phyloP scores from a whole-genome alignment of 2,329 filamentous ascomycete genomes.

The Monosporascus sp. region DNA sequence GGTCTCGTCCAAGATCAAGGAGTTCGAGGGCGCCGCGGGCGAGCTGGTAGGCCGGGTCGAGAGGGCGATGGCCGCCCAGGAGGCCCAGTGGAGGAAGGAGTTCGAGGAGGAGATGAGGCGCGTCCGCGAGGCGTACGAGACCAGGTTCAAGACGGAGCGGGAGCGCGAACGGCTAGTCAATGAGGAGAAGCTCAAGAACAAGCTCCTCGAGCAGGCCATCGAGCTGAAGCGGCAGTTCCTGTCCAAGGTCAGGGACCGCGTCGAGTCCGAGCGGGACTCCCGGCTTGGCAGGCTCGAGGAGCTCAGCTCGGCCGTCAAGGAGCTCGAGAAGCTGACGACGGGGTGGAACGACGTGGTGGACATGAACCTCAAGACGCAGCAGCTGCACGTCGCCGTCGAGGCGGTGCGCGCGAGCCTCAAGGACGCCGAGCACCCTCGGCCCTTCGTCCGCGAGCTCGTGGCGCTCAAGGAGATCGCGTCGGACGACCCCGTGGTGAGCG shows the following conservation, averaged over 20 bases:
- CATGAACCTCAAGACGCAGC: conserved; percentile 85
- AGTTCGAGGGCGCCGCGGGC: conserved; percentile 82
- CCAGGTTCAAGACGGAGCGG: conserved; percentile 72
- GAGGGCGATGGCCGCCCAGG: conserved; percentile 72
- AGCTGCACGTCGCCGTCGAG: conserved; percentile 92
- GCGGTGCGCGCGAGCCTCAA: conserved; percentile 82
- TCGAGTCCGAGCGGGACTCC: conserved; percentile 83
- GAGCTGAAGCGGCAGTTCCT: conserved; percentile 82
- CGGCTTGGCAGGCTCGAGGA: conserved; percentile 81
- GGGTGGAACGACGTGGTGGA: conserved; percentile 92
- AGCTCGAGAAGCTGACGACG: conserved; percentile 80
- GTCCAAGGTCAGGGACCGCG: conserved; percentile 68
- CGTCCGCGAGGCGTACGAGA: conserved; percentile 71
- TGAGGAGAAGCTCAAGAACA: conserved; percentile 77
- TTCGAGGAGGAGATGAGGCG: conserved; percentile 82
- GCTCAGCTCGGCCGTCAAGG: conserved; percentile 69
- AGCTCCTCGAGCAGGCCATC: conserved; percentile 85
- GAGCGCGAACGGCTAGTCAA: conserved; percentile 74
- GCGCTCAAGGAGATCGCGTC: conserved; percentile 88
- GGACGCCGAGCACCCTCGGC: conserved; percentile 66
- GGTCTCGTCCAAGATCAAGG: conserved; percentile 63
- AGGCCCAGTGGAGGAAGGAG: conserved; percentile 78
- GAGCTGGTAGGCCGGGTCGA: conserved; percentile 89
- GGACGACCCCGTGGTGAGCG: conserved; percentile 80
- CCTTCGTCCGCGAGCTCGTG: conserved; percentile 88